Conservation (phyloP, 306 rosid species). For the Luffa acutangula region DNA sequence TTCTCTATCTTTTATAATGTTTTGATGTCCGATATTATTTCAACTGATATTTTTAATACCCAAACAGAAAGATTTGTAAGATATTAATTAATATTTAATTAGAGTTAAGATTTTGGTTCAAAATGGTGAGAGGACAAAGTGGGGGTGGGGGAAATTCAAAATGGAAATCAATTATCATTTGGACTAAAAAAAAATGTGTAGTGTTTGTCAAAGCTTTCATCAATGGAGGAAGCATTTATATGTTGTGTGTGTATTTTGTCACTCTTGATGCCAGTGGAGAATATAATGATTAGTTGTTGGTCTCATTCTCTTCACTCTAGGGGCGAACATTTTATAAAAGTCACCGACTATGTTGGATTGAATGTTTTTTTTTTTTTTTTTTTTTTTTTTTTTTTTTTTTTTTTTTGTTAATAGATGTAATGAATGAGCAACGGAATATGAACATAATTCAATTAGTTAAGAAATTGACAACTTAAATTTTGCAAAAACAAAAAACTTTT, state of each 20-base stretch:
- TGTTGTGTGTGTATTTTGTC: not conserved
- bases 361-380: too few species aligned
- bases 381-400: too few species aligned
- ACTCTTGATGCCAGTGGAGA: not conserved
- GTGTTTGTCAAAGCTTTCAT: slow-evolving; percentile 5
- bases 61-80: not conserved
- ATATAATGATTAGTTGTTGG: not conserved
- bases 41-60: not conserved
- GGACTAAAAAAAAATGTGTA: not conserved
- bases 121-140: slow-evolving; percentile 1
- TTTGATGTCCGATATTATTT: not conserved
- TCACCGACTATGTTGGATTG: too few species aligned
- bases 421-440: too few species aligned
- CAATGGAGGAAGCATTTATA: slow-evolving; percentile 1
- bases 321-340: too few species aligned
- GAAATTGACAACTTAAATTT: too few species aligned
- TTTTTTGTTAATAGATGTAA: too few species aligned
- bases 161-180: not conserved
- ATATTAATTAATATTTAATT: not conserved
- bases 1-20: not conserved
- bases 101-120: not conserved
- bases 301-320: not conserved
- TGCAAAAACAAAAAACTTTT: too few species aligned
- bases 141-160: not conserved
- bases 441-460: too few species aligned